A percentile compares a stretch with the other conserved stretches of the same genome.
Evolutionary conservation across 228 moss, liverwort and hornwort species (phyloP).

Genomic region (Sphagnum magellanicum): DNA sequence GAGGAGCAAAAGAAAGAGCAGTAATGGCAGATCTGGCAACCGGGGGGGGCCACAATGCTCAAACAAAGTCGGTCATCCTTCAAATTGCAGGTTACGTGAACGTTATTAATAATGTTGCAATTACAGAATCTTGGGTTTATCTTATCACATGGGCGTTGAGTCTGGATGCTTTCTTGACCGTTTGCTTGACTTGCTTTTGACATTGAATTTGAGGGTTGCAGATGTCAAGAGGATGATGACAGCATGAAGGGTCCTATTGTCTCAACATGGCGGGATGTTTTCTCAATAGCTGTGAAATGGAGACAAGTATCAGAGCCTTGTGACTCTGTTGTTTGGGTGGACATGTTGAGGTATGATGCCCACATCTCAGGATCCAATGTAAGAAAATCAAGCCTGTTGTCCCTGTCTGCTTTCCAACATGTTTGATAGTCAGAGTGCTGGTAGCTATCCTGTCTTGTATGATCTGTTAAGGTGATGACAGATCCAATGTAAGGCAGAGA

Average conservation of each 20-base stretch:
- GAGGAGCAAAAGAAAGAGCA: slow-evolving; percentile 32
- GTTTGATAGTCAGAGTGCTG: too few species aligned
- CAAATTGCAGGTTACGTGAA: background rate
- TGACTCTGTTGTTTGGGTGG: slow-evolving; percentile 93
- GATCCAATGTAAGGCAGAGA: too few species aligned
- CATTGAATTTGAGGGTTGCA: slow-evolving; percentile 11
- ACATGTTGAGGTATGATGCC: slow-evolving; percentile 52
- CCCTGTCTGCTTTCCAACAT: too few species aligned
- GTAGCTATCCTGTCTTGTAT: too few species aligned
- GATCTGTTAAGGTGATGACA: too few species aligned
- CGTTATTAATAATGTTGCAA: too few species aligned
- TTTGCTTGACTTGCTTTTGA: slow-evolving; percentile 2
- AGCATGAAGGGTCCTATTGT: slow-evolving; percentile 40
- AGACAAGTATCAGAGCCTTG: slow-evolving; percentile 85
- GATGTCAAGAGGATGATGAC: slow-evolving; percentile 47
- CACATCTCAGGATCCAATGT: too few species aligned
- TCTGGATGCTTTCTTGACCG: too few species aligned
- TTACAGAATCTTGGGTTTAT: too few species aligned
- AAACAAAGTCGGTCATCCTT: slow-evolving; percentile 6
- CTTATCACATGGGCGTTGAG: too few species aligned
- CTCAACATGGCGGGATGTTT: slow-evolving; percentile 72
- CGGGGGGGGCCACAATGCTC: slow-evolving; percentile 23
- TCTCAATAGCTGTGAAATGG: slow-evolving; percentile 78
- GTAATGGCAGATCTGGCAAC: slow-evolving; percentile 26
- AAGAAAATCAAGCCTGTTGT: too few species aligned